These are phyloP conservation scores for Yamadazyma epiphylla DNA, from an alignment of 1,139 yeast species.

Conservation along the genomic window DNA sequence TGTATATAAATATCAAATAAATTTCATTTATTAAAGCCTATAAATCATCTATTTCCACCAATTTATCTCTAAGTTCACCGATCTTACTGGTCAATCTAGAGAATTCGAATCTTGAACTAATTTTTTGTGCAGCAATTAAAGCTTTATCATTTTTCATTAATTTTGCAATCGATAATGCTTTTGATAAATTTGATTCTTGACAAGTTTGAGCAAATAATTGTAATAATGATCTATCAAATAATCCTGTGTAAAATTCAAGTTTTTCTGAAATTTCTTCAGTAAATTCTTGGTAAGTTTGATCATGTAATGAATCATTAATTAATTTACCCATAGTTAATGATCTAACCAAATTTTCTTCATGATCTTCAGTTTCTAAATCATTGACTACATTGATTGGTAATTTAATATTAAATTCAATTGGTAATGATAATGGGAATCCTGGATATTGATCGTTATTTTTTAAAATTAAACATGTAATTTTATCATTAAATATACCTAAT, in stretches of 20 bases:
- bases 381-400: constrained; percentile 49
- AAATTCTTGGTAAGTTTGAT: constrained; percentile 37
- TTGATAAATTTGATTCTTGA: constrained; percentile 56
- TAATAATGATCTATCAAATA: constrained; percentile 70
- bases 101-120: constrained; percentile 76
- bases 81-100: constrained; percentile 63
- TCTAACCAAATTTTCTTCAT: constrained; percentile 42
- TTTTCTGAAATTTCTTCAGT: constrained; percentile 43
- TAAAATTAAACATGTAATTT: constrained; percentile 68
- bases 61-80: constrained; percentile 56
- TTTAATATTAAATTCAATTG: constrained; percentile 68
- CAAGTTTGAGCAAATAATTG: constrained; percentile 78
- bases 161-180: constrained; percentile 67
- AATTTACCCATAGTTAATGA: constrained; percentile 49
- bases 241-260: constrained; percentile 45
- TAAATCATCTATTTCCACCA: constrained; percentile 29
- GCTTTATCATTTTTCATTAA: constrained; percentile 77
- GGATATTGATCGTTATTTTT: constrained; percentile 57
- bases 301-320: constrained; percentile 39
- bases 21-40: background rate
- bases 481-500: constrained; percentile 67
- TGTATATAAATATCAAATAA: constrained; percentile 4
- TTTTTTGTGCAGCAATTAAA: constrained; percentile 75
- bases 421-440: constrained; percentile 77
- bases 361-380: constrained; percentile 28